Evolutionary conservation across 2,329 filamentous ascomycete species (phyloP).

Genomic region (Epichloe bromicola): DNA sequence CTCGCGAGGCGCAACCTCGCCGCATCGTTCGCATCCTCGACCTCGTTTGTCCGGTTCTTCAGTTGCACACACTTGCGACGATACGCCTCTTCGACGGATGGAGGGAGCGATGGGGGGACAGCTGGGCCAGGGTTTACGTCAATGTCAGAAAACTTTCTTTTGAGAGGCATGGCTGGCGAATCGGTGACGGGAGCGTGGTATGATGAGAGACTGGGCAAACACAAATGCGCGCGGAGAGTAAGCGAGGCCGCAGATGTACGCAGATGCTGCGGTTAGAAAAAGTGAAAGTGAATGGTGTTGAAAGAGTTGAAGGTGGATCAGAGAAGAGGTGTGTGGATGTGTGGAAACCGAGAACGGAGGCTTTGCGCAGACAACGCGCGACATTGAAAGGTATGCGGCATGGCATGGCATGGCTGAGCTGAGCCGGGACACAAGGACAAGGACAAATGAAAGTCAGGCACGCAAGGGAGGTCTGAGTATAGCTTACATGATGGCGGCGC

Average conservation of each 20-base stretch:
- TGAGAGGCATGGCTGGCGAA: conserved; percentile 19
- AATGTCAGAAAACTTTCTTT: conserved; percentile 24
- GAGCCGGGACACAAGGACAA: neutral
- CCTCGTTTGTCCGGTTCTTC: conserved; percentile 79
- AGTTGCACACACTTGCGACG: conserved; percentile 93
- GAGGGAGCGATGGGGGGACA: conserved; percentile 54
- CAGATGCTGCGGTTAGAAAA: neutral
- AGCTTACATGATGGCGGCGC: conserved; percentile 18
- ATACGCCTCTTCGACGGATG: conserved; percentile 91
- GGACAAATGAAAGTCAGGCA: neutral
- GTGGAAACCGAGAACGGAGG: conserved; percentile 2
- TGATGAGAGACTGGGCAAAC: neutral
- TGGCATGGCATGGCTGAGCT: no score
- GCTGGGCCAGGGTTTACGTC: conserved; percentile 21
- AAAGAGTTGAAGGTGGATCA: no score
- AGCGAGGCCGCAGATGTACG: no score
- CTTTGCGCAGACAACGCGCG: neutral
- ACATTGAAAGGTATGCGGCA: neutral
- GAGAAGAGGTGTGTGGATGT: no score
- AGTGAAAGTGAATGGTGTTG: neutral
- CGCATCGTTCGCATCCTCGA: conserved; percentile 82
- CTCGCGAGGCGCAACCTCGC: conserved; percentile 67
- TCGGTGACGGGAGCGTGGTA: neutral
- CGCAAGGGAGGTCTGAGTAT: conserved; percentile 6
- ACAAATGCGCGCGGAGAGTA: neutral